These are phyloP conservation scores for Claviceps quebecensis DNA, from an alignment of 2,329 filamentous ascomycete genomes.

Conservation along the genomic window DNA sequence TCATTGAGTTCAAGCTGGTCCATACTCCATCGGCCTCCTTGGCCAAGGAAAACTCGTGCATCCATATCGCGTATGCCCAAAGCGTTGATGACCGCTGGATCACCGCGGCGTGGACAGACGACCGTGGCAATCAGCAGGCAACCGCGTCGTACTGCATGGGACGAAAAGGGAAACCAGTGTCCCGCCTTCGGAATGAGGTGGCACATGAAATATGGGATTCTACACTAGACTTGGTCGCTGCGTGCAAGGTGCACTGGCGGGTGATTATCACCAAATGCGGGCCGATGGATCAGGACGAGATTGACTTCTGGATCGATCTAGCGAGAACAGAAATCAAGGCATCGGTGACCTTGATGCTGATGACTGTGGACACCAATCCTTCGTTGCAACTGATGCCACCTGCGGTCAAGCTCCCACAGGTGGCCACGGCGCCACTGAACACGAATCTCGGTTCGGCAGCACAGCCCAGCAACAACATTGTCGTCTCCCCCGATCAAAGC, in stretches of 20 bases:
- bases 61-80: constrained; percentile 67
- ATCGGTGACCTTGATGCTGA: constrained; percentile 40
- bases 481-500: constrained; percentile 48
- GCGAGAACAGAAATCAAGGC: constrained; percentile 37
- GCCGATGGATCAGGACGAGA: constrained; percentile 51
- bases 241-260: constrained; percentile 61
- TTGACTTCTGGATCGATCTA: constrained; percentile 43
- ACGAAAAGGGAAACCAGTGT: constrained; percentile 37
- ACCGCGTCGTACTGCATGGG: constrained; percentile 60
- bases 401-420: constrained; percentile 31
- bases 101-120: constrained; percentile 69
- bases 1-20: constrained; percentile 61
- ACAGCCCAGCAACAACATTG: constrained; percentile 30
- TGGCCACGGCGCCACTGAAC: constrained; percentile 30
- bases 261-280: constrained; percentile 61
- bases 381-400: constrained; percentile 49
- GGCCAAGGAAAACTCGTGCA: constrained; percentile 62
- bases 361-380: constrained; percentile 52
- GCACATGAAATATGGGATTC: constrained; percentile 65
- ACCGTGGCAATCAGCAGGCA: constrained; percentile 57
- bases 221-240: constrained; percentile 57
- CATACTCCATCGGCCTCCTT: constrained; percentile 56
- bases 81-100: constrained; percentile 69
- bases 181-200: constrained; percentile 46
- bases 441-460: constrained; percentile 57